phyloP scores from a whole-genome alignment of 176 grass and related monocot species.

The Elaeis guineensis region DNA sequence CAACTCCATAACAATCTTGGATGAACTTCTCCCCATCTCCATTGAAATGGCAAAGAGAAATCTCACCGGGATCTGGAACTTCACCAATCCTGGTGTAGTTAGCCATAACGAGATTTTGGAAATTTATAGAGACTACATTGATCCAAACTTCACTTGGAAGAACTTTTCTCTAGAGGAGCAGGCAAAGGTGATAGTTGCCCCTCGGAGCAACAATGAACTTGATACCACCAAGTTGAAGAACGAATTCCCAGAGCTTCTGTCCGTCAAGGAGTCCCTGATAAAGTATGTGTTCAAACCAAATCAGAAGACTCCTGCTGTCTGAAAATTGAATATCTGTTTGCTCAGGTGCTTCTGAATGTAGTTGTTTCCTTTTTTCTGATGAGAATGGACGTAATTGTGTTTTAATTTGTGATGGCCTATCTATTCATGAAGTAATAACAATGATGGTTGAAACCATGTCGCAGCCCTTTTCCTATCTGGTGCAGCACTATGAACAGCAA shows the following conservation, averaged over 20 bases:
- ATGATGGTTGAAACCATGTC: too few species aligned
- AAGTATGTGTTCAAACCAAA: slow-evolving; percentile 71
- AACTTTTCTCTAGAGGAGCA: slow-evolving; percentile 82
- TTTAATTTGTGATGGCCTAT: neutral
- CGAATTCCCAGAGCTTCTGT: slow-evolving; percentile 61
- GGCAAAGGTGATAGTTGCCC: slow-evolving; percentile 75
- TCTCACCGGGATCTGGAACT: slow-evolving; percentile 88
- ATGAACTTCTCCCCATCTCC: slow-evolving; percentile 82
- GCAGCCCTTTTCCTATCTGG: too few species aligned
- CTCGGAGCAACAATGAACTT: slow-evolving; percentile 86
- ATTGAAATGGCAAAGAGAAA: slow-evolving; percentile 81
- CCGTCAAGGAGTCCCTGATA: slow-evolving; percentile 63
- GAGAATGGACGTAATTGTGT: neutral
- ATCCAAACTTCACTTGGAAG: slow-evolving; percentile 65
- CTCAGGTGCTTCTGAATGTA: too few species aligned
- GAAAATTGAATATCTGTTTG: slow-evolving; percentile 1
- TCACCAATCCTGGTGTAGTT: slow-evolving; percentile 80
- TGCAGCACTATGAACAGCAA: too few species aligned
- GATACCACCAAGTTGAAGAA: slow-evolving; percentile 50
- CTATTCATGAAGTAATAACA: too few species aligned
- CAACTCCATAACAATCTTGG: slow-evolving; percentile 78
- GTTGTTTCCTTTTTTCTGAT: neutral
- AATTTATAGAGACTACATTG: slow-evolving; percentile 79
- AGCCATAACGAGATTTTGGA: slow-evolving; percentile 84
- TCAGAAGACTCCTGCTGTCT: slow-evolving; percentile 44